Evolutionary conservation across 257 asterid species (phyloP), one percentile per base, ranked within the genome.

Genomic region (Schizonepeta tenuifolia): DNA sequence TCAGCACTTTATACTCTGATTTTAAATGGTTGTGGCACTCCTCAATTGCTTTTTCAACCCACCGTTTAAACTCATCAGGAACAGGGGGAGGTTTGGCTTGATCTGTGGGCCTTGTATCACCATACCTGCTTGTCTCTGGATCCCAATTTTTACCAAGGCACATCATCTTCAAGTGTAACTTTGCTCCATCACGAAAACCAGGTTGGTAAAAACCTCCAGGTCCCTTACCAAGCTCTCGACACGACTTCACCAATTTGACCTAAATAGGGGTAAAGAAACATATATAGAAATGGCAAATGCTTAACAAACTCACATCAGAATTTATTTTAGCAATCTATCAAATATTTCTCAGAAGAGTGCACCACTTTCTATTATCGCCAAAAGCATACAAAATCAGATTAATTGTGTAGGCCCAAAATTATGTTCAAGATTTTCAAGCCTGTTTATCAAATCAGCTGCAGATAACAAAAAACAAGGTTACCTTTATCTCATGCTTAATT

Each of bases 121-220:
- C 65, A 58, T 92, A 92, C 51, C 3, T 24, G 59, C 91, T 35
- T 14, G 89, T 82, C 72, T 69, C 81, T 11, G 96, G 95, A 56
- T 91, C 97, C 97, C 97, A 91, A 31, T 83, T 79, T 78, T 82
- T 91, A 69, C 97, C 97, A 63, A 91, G 85, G 81, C 97, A 91
- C 97, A 91, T 91, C 97, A 91, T 89, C 80, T 78, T 87, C 78
- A 87, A 75, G 41, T 81, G 83, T 81, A 91, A 71, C 70, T 67
- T 82, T 35, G 89, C 87, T 59, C 96, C 97, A 71, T 85, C 85
- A 60, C 79, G 70, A 65, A 80, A 89, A 18, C 90, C 87, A 71
- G 97, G 95, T 68, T 79, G 86, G 84, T 91, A 91, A 79, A 91
- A 91, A 9, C 97, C 97, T 59, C 96, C 96, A 69, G 80, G 57